Percentiles rank a stretch among this genome's conserved stretches.
These are phyloP conservation scores for Stenogyne calaminthoides DNA, from an alignment of 305 asterid species.

Conservation along the genomic window DNA sequence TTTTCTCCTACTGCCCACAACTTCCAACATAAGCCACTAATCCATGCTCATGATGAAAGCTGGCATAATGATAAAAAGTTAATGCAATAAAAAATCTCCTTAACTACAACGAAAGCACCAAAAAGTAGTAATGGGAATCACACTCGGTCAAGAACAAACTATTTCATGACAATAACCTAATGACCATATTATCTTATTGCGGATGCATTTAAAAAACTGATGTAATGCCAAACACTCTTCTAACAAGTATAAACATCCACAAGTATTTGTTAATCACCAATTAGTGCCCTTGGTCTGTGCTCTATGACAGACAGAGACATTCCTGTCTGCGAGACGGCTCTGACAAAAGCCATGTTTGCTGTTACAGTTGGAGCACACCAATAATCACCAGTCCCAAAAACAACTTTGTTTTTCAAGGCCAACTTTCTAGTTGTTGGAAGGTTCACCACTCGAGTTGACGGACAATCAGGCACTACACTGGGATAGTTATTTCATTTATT, in stretches of 20 bases:
- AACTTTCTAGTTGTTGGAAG: conserved; percentile 87
- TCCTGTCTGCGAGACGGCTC: conserved; percentile 92
- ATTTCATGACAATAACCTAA: conserved; percentile 9
- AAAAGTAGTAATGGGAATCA: conserved; percentile 1
- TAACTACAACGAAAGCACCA: background rate
- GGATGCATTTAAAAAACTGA: conserved; percentile 10
- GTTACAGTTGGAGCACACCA: conserved; percentile 85
- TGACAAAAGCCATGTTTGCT: conserved; percentile 88
- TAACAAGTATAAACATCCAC: conserved; percentile 6
- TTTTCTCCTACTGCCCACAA: background rate
- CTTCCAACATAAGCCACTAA: background rate
- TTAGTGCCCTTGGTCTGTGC: conserved; percentile 85
- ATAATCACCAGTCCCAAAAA: conserved; percentile 89
- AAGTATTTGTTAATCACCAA: conserved; percentile 55
- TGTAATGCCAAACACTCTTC: background rate
- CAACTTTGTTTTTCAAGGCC: conserved; percentile 83
- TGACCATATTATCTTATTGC: background rate
- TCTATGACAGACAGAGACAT: conserved; percentile 74
- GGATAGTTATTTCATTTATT: conserved; percentile 30
- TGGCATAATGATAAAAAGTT: background rate
- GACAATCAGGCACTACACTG: conserved; percentile 87
- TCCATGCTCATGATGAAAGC: background rate
- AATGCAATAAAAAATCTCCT: background rate
- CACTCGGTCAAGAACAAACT: conserved; percentile 16
- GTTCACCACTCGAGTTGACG: conserved; percentile 70